Evolutionary conservation across 176 grass and related monocot species (phyloP), one percentile per base, ranked within the genome.

Genomic region (Microstegium vimineum): DNA sequence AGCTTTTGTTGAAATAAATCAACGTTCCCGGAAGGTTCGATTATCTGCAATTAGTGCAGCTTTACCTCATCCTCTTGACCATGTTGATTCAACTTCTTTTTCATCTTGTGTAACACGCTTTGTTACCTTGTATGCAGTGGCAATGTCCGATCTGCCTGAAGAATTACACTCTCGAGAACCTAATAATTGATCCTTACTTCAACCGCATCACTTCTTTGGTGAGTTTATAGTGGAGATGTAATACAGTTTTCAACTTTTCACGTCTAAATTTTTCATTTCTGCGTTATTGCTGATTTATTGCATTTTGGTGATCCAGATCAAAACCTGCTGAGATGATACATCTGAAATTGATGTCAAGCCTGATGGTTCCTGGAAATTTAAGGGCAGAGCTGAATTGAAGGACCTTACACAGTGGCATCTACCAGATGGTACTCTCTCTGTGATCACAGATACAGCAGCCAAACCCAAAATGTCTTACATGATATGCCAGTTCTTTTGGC

Each of bases 181-280:
- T 93, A 43, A 91, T 98, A 77, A 91, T 98, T 81, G 95, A 98
- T 87, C 95, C 92, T 81, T 94, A 93, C 76, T 98, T 98, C 81
- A 98, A 98, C 62, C 78, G 90, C 81, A 98, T 98, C 70, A 91
- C 90, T 84, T 73, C 95, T 64, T 78, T 91, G 86, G 95, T 98
- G 89, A 60, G 95, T 91, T 77, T 73, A 61, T 80, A 15, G 35
- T 84, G 25, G 27, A 47, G 72, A 75, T 64, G 62, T 49, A 70
- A 61, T 71, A 32, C 45, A 27, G 2, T 60, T 26, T 60, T 60
- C n/a, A 26, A 60, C 54, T 43, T 80, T 79, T 46, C 10, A 34
- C 84, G 45, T 73, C 42, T 70, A 25, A 16, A 38, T n/a, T 47
- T 86, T 87, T 79, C 36, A 9, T 12, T n/a, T 59, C 34, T 69